These are phyloP conservation scores for Fraxinus albicans DNA, from an alignment of 305 asterid genomes.

Conservation along the genomic window DNA sequence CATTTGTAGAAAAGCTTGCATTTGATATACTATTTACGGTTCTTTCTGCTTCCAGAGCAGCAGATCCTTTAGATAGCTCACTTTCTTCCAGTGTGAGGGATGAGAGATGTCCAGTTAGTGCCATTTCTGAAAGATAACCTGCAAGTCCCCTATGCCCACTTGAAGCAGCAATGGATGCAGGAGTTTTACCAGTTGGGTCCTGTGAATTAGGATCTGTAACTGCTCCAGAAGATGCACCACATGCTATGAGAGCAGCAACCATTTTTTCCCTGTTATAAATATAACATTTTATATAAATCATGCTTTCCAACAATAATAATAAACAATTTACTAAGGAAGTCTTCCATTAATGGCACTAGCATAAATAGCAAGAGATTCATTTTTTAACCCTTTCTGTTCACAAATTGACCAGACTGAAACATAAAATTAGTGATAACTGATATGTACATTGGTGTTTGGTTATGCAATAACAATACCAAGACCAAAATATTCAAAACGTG, in stretches of 20 bases:
- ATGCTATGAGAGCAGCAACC: constrained; percentile 93
- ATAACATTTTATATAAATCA: constrained; percentile 4
- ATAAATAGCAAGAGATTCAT: not conserved
- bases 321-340: not conserved
- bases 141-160: constrained; percentile 88
- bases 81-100: constrained; percentile 76
- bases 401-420: not conserved
- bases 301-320: not conserved
- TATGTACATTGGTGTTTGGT: not conserved
- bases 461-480: not conserved
- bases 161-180: constrained; percentile 74
- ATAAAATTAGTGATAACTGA: not conserved
- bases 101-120: constrained; percentile 78
- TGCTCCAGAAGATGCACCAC: constrained; percentile 94
- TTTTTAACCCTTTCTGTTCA: not conserved
- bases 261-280: constrained; percentile 75
- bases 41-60: constrained; percentile 85
- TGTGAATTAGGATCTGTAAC: constrained; percentile 83
- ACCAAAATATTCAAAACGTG: not conserved
- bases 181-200: constrained; percentile 77
- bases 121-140: constrained; percentile 91
- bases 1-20: constrained; percentile 38
- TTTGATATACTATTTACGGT: constrained; percentile 51
- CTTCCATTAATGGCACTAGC: not conserved
- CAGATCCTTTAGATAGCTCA: constrained; percentile 75